Percentiles rank a stretch among this genome's conserved stretches.
Conservation (phyloP, 192 early-diverging fungal genomes). For the Pilaira anomala region DNA sequence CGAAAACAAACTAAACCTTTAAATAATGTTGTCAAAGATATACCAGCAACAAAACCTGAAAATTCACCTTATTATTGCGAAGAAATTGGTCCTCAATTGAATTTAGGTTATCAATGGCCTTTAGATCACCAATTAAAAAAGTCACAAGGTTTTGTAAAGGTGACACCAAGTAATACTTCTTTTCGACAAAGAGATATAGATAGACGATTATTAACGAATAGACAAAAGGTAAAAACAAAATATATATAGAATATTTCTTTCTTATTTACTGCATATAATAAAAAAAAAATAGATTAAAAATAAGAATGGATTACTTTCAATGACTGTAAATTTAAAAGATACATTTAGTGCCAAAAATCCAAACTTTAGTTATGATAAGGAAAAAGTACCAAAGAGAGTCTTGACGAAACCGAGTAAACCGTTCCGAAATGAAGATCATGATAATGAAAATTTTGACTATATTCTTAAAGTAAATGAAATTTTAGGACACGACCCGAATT, state of each 20-base stretch:
- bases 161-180: not conserved
- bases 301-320: not conserved
- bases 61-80: not conserved
- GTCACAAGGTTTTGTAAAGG: not conserved
- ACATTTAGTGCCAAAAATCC: not conserved
- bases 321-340: constrained; percentile 13
- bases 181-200: not conserved
- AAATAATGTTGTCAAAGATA: not conserved
- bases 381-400: constrained; percentile 82
- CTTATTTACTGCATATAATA: not conserved
- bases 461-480: constrained; percentile 97
- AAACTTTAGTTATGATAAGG: constrained; percentile 74
- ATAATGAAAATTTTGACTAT: constrained; percentile 96
- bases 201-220: not conserved
- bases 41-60: not conserved
- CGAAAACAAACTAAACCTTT: not conserved
- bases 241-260: not conserved
- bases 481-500: constrained; percentile 85
- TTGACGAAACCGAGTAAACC: constrained; percentile 94
- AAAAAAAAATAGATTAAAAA: not conserved
- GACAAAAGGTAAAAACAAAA: constrained; percentile 2
- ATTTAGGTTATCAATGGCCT: constrained; percentile 18
- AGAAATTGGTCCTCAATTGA: constrained; percentile 4
- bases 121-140: not conserved
- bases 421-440: constrained; percentile 84